These are phyloP conservation scores for Candida bentonensis DNA, from an alignment of 805 yeast genomes.

Conservation along the genomic window DNA sequence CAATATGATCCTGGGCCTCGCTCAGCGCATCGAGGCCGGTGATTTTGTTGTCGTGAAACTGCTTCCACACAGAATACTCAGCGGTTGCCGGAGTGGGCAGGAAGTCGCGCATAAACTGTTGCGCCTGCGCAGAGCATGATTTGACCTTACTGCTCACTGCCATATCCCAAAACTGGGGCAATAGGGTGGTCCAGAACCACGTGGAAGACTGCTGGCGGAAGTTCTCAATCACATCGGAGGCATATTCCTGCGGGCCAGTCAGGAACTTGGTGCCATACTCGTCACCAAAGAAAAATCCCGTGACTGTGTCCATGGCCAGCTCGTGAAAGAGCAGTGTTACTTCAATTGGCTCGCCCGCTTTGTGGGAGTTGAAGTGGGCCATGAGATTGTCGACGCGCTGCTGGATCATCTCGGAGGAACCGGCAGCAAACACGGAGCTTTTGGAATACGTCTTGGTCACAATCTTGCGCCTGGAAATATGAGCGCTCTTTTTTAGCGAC, in stretches of 20 bases:
- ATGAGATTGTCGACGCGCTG: slow-evolving; percentile 21
- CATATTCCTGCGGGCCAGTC: slow-evolving; percentile 20
- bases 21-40: slow-evolving; percentile 26
- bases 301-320: slow-evolving; percentile 58
- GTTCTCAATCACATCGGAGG: slow-evolving; percentile 30
- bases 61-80: slow-evolving; percentile 5
- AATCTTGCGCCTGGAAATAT: slow-evolving; percentile 28
- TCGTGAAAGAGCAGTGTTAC: slow-evolving; percentile 52
- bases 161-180: slow-evolving; percentile 39
- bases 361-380: slow-evolving; percentile 11
- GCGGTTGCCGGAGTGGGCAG: neutral
- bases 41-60: slow-evolving; percentile 15
- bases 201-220: slow-evolving; percentile 38
- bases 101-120: neutral
- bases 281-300: slow-evolving; percentile 44
- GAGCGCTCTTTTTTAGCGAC: slow-evolving; percentile 33
- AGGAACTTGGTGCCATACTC: slow-evolving; percentile 33
- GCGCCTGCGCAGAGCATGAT: neutral
- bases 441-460: slow-evolving; percentile 34
- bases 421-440: slow-evolving; percentile 22
- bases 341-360: slow-evolving; percentile 26
- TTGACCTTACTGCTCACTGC: slow-evolving; percentile 27
- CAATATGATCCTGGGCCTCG: slow-evolving; percentile 48
- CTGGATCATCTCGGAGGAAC: slow-evolving; percentile 23
- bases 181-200: slow-evolving; percentile 52